A percentile compares a stretch with the other conserved stretches of the same genome.
Conservation (phyloP, 2,329 filamentous ascomycete genomes). For the Fusarium sp. region DNA sequence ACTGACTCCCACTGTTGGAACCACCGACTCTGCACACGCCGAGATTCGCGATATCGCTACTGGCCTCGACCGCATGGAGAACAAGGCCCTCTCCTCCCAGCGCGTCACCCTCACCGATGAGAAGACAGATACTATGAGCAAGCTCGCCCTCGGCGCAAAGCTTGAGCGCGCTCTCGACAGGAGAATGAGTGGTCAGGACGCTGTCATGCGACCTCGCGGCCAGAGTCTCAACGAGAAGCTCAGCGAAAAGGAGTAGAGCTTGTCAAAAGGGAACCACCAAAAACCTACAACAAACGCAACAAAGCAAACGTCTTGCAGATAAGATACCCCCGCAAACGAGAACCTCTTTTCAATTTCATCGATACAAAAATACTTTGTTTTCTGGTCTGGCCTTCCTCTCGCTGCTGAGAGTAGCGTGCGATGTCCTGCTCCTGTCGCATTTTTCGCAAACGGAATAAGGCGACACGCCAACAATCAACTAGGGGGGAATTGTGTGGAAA, state of each 20-base stretch:
- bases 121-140: conserved; percentile 84
- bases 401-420: background rate
- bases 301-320: conserved; percentile 33
- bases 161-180: conserved; percentile 87
- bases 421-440: background rate
- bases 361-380: conserved; percentile 18
- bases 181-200: conserved; percentile 89
- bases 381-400: conserved; percentile 2
- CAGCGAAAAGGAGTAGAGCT: conserved; percentile 37
- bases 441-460: conserved; percentile 9
- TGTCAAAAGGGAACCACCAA: conserved; percentile 1
- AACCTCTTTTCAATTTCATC: conserved; percentile 1
- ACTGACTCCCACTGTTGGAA: conserved; percentile 67
- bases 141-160: conserved; percentile 89
- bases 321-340: conserved; percentile 33
- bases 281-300: conserved; percentile 2
- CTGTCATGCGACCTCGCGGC: conserved; percentile 75
- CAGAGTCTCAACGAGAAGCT: conserved; percentile 54
- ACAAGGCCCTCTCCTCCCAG: conserved; percentile 85
- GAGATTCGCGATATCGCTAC: conserved; percentile 78
- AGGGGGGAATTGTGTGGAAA: conserved; percentile 13
- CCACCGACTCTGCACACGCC: conserved; percentile 65
- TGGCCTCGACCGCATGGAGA: conserved; percentile 87
- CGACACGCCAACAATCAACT: conserved; percentile 4
- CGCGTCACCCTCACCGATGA: conserved; percentile 77